These are phyloP conservation scores for Durio zibethinus DNA, from an alignment of 345 rosid species.

Conservation along the genomic window DNA sequence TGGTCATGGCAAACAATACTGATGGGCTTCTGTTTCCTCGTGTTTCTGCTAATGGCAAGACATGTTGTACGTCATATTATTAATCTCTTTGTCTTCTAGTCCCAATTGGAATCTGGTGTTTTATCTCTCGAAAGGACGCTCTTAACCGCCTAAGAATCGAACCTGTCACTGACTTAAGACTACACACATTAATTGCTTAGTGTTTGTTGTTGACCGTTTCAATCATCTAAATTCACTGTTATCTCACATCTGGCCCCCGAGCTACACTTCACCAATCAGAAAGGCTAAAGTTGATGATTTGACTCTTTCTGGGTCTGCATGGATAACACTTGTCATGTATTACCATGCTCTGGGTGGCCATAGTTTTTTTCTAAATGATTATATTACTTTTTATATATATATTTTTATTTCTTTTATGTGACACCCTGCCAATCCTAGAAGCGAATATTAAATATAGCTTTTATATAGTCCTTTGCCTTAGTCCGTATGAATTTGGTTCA, in stretches of 20 bases:
- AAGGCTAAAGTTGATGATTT: not conserved
- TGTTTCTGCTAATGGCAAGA: slow-evolving; percentile 62
- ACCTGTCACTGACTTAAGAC: not conserved
- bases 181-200: not conserved
- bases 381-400: not conserved
- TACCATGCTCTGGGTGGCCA: not conserved
- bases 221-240: slow-evolving; percentile 7
- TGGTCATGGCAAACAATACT: slow-evolving; percentile 97
- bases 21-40: slow-evolving; percentile 82
- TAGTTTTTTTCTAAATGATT: not conserved
- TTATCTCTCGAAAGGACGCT: not conserved
- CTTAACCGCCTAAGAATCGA: not conserved
- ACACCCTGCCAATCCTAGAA: not conserved
- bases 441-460: not conserved
- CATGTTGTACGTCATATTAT: slow-evolving; percentile 57
- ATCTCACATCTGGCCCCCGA: not conserved
- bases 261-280: not conserved
- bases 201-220: not conserved
- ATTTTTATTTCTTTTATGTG: not conserved
- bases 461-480: not conserved
- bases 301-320: slow-evolving; percentile 5
- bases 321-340: slow-evolving; percentile 3
- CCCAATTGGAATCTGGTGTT: not conserved
- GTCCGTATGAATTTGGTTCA: not conserved
- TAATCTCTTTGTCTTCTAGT: not conserved